These are phyloP conservation scores for Thinopyrum elongatum DNA, from an alignment of 176 grass and related monocot species.

Conservation along the genomic window DNA sequence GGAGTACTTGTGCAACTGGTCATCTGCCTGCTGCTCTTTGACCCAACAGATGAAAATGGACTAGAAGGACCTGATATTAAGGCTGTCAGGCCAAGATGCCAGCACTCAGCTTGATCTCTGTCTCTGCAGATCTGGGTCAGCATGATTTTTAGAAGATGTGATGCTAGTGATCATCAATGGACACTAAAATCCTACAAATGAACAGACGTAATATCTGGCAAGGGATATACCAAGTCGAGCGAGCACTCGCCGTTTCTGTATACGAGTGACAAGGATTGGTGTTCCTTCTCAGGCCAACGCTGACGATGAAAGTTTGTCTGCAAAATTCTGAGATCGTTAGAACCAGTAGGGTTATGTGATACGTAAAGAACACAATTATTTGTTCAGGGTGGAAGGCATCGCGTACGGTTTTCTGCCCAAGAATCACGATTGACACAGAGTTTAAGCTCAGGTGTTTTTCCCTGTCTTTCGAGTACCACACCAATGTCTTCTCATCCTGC, in stretches of 20 bases:
- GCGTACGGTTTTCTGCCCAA: conserved; percentile 84
- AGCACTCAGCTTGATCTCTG: conserved; percentile 79
- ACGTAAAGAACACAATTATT: neutral
- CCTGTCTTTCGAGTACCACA: conserved; percentile 89
- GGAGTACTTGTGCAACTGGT: conserved; percentile 72
- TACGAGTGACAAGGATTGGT: conserved; percentile 83
- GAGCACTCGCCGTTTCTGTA: conserved; percentile 70
- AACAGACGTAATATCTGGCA: conserved; percentile 17
- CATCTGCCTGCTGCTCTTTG: conserved; percentile 55
- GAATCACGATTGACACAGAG: conserved; percentile 55
- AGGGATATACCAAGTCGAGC: conserved; percentile 77
- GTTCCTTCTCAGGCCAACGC: conserved; percentile 67
- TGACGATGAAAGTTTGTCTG: conserved; percentile 85
- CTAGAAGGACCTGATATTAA: conserved; percentile 56
- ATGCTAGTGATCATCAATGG: neutral
- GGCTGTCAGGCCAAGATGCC: conserved; percentile 75
- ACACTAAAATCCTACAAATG: neutral
- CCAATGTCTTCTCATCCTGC: conserved; percentile 83
- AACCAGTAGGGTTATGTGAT: neutral
- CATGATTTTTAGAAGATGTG: conserved; percentile 8
- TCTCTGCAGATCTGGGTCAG: conserved; percentile 79
- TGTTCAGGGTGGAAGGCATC: neutral
- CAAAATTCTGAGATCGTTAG: conserved; percentile 32
- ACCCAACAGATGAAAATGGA: conserved; percentile 45
- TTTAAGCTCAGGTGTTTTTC: conserved; percentile 74